phyloP scores from a whole-genome alignment of 1,139 yeast genomes.

The Saccharomycopsis hybrid region DNA sequence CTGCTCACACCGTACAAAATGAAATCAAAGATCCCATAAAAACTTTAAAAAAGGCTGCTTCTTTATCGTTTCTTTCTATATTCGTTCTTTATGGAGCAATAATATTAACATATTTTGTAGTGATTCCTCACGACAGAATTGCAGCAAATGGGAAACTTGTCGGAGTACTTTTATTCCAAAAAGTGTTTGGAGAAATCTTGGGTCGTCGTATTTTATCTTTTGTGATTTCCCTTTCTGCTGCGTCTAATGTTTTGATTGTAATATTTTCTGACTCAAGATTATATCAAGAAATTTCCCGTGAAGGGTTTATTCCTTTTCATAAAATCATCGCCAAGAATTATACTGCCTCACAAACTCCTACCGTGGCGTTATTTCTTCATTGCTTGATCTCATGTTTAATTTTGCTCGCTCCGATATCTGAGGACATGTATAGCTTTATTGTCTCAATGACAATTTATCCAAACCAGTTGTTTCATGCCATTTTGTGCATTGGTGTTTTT shows the following conservation, averaged over 20 bases:
- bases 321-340: slow-evolving; percentile 47
- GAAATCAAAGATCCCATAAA: slow-evolving; percentile 51
- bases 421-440: slow-evolving; percentile 43
- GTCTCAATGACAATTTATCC: slow-evolving; percentile 53
- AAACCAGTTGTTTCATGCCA: slow-evolving; percentile 41
- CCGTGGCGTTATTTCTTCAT: slow-evolving; percentile 35
- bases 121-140: slow-evolving; percentile 46
- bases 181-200: slow-evolving; percentile 43
- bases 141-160: slow-evolving; percentile 44
- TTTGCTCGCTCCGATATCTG: slow-evolving; percentile 30
- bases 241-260: slow-evolving; percentile 54
- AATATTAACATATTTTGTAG: slow-evolving; percentile 48
- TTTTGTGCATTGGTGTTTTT: slow-evolving; percentile 45
- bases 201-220: slow-evolving; percentile 47
- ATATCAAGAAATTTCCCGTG: slow-evolving; percentile 55
- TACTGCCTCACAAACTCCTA: slow-evolving; percentile 39
- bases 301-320: slow-evolving; percentile 52
- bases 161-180: slow-evolving; percentile 51
- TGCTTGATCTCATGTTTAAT: slow-evolving; percentile 28
- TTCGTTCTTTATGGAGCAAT: slow-evolving; percentile 44
- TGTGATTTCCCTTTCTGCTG: slow-evolving; percentile 52
- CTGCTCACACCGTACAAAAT: slow-evolving; percentile 51
- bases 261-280: slow-evolving; percentile 52
- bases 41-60: slow-evolving; percentile 52
- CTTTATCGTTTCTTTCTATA: slow-evolving; percentile 41